These are phyloP conservation scores for Amniculicola lignicola DNA, from an alignment of 495 filamentous ascomycete genomes.

Conservation along the genomic window DNA sequence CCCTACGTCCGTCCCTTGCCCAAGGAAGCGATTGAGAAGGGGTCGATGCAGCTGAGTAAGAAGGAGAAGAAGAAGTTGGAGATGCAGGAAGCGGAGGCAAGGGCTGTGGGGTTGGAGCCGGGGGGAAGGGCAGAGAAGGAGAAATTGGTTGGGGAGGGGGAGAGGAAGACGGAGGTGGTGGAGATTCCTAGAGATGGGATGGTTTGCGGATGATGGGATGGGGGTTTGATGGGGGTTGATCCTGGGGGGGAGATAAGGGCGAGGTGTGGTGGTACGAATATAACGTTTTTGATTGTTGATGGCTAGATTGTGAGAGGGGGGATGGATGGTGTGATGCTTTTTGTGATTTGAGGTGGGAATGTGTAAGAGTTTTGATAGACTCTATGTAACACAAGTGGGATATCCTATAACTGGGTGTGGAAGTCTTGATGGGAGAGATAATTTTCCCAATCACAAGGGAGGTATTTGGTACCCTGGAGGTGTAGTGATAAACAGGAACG, in stretches of 20 bases:
- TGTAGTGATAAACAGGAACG: too few species aligned
- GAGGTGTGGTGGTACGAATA: neutral
- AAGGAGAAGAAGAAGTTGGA: slow-evolving; percentile 46
- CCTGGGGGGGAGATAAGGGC: neutral
- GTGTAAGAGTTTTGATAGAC: too few species aligned
- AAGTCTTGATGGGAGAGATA: too few species aligned
- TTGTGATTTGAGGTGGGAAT: too few species aligned
- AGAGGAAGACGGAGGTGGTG: slow-evolving; percentile 27
- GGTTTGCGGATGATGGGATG: slow-evolving; percentile 43
- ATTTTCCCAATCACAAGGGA: too few species aligned
- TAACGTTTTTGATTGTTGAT: too few species aligned
- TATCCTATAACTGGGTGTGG: too few species aligned
- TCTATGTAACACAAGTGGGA: too few species aligned
- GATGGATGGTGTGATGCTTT: too few species aligned
- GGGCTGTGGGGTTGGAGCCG: slow-evolving; percentile 33
- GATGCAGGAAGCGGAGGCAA: slow-evolving; percentile 37
- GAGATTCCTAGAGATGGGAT: slow-evolving; percentile 46
- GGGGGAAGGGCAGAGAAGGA: slow-evolving; percentile 16
- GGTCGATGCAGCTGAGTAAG: slow-evolving; percentile 66
- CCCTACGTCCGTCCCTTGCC: slow-evolving; percentile 85
- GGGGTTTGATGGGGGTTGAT: neutral
- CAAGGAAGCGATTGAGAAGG: slow-evolving; percentile 80
- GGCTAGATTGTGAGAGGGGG: too few species aligned
- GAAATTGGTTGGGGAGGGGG: slow-evolving; percentile 32
- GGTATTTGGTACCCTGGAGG: too few species aligned